Evolutionary conservation across 202 grass and related monocot genomes (phyloP).

Genomic region (Elaeis oleifera): DNA sequence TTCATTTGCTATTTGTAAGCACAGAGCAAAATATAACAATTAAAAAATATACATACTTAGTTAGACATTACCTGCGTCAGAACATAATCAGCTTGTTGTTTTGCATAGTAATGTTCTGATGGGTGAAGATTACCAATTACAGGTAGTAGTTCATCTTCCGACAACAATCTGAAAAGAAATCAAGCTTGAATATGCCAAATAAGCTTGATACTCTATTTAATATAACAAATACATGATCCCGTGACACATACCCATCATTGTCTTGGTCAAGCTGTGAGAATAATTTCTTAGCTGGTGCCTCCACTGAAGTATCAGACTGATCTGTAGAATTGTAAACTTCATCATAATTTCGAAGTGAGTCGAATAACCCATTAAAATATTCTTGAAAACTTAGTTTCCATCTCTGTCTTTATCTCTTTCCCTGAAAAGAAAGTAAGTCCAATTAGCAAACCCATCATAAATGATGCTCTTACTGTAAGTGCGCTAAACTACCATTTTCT

Average conservation of each 20-base stretch:
- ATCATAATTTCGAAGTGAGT: slow-evolving; percentile 67
- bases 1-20: too few species aligned
- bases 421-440: slow-evolving; percentile 31
- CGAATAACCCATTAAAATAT: slow-evolving; percentile 76
- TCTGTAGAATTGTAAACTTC: slow-evolving; percentile 41
- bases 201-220: neutral
- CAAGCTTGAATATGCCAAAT: slow-evolving; percentile 1
- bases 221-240: slow-evolving; percentile 2
- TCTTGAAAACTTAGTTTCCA: slow-evolving; percentile 79
- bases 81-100: slow-evolving; percentile 86
- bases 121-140: slow-evolving; percentile 75
- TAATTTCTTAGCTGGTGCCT: slow-evolving; percentile 76
- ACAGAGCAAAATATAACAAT: too few species aligned
- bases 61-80: slow-evolving; percentile 53
- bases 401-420: slow-evolving; percentile 92
- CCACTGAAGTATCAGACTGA: slow-evolving; percentile 37
- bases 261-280: slow-evolving; percentile 80
- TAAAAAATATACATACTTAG: neutral
- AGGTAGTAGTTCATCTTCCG: slow-evolving; percentile 62
- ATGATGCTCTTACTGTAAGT: too few species aligned
- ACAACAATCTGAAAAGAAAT: slow-evolving; percentile 50
- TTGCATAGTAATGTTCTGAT: slow-evolving; percentile 80
- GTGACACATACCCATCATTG: slow-evolving; percentile 75
- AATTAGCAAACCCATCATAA: too few species aligned
- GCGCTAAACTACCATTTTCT: too few species aligned